These are phyloP conservation scores for Leersia perrieri DNA, from an alignment of 176 grass and related monocot species.

Conservation along the genomic window DNA sequence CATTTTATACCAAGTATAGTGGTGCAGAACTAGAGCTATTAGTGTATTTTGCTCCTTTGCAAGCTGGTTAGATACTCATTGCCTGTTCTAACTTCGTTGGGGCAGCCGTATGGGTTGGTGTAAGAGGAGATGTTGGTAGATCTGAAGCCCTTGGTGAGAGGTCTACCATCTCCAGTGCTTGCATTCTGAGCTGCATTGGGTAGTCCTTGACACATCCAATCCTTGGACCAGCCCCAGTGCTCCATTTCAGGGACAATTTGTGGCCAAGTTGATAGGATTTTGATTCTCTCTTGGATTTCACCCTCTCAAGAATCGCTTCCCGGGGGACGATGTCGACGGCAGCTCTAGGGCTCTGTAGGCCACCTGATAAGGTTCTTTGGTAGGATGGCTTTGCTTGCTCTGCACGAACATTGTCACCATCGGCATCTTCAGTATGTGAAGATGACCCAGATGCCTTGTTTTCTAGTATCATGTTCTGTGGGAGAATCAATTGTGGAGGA, in stretches of 20 bases:
- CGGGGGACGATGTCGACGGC: conserved; percentile 21
- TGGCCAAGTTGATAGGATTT: conserved; percentile 84
- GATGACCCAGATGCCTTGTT: not conserved
- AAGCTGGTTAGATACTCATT: not conserved
- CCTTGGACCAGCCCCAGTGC: conserved; percentile 77
- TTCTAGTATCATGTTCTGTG: conserved; percentile 6
- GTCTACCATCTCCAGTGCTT: conserved; percentile 74
- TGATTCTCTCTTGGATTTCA: conserved; percentile 63
- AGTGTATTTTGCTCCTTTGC: not conserved
- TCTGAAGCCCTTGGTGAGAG: conserved; percentile 55
- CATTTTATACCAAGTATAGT: not conserved
- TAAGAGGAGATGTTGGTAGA: not conserved
- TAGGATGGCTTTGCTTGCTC: conserved; percentile 49
- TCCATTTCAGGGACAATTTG: conserved; percentile 80
- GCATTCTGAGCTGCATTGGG: conserved; percentile 65
- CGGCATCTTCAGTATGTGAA: conserved; percentile 10
- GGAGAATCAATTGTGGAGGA: conserved; percentile 33
- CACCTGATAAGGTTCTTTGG: conserved; percentile 76
- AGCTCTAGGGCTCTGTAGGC: conserved; percentile 59
- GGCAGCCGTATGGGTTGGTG: conserved; percentile 7
- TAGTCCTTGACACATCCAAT: conserved; percentile 93
- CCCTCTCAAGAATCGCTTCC: conserved; percentile 69
- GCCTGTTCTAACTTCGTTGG: conserved; percentile 32
- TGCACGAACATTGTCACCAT: not conserved
- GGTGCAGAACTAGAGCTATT: not conserved